These are phyloP conservation scores for Myriosclerotinia curreyana DNA, from an alignment of 2,329 filamentous ascomycete species.

Conservation along the genomic window DNA sequence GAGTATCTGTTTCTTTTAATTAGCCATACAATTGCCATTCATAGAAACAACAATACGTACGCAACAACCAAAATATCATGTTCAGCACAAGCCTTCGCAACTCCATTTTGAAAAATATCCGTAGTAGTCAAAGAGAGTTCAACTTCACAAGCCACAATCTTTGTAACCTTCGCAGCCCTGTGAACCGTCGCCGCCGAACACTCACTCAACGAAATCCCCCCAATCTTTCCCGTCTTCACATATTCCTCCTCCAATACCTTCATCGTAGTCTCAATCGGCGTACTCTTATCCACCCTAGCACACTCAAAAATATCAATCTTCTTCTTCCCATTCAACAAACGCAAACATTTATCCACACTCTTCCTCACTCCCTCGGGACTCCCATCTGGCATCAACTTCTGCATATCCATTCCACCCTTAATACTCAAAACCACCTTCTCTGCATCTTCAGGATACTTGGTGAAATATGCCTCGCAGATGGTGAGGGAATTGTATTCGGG, in stretches of 20 bases:
- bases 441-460: slow-evolving; percentile 61
- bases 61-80: slow-evolving; percentile 66
- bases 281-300: slow-evolving; percentile 46
- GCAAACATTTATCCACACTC: slow-evolving; percentile 57
- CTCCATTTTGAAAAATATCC: slow-evolving; percentile 42
- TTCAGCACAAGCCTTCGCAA: slow-evolving; percentile 53
- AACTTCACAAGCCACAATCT: slow-evolving; percentile 48
- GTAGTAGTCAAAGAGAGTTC: slow-evolving; percentile 45
- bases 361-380: slow-evolving; percentile 53
- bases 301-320: slow-evolving; percentile 55
- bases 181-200: slow-evolving; percentile 45
- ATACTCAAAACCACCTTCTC: slow-evolving; percentile 59
- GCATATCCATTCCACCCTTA: slow-evolving; percentile 53
- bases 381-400: slow-evolving; percentile 46
- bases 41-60: slow-evolving; percentile 28
- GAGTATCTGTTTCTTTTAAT: slow-evolving; percentile 52
- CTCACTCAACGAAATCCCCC: slow-evolving; percentile 46
- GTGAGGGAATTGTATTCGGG: slow-evolving; percentile 57
- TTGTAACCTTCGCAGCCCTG: slow-evolving; percentile 41
- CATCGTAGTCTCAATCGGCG: slow-evolving; percentile 43
- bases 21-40: slow-evolving; percentile 21
- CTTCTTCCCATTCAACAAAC: slow-evolving; percentile 47
- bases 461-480: slow-evolving; percentile 60
- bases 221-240: slow-evolving; percentile 46
- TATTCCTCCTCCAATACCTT: slow-evolving; percentile 39